Percentiles rank a stretch among this genome's conserved stretches.
Evolutionary conservation across 2,329 filamentous ascomycete genomes (phyloP).

Genomic region (Calonectria pseudoturangicola): DNA sequence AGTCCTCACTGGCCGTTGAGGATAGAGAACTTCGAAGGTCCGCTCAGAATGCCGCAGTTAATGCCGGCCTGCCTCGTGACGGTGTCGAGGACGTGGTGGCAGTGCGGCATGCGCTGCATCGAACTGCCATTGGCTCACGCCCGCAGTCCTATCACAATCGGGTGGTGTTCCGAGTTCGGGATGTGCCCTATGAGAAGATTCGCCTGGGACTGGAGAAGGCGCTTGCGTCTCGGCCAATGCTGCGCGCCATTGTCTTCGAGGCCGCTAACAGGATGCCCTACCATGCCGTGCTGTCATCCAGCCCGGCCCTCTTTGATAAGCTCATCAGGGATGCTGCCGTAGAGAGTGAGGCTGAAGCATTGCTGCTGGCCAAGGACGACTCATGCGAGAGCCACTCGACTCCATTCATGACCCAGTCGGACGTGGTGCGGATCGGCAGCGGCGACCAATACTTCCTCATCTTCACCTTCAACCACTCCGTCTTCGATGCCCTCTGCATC

Average conservation of each 20-base stretch:
- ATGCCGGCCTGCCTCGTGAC: constrained; percentile 46
- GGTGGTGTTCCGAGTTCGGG: constrained; percentile 56
- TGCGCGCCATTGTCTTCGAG: constrained; percentile 56
- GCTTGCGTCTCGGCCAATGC: constrained; percentile 54
- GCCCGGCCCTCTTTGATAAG: constrained; percentile 49
- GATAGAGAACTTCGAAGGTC: constrained; percentile 32
- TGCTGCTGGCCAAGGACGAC: constrained; percentile 46
- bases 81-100: constrained; percentile 56
- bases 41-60: constrained; percentile 33
- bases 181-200: constrained; percentile 48
- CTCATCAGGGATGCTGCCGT: constrained; percentile 53
- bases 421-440: constrained; percentile 49
- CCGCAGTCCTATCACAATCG: constrained; percentile 60
- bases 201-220: constrained; percentile 54
- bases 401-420: constrained; percentile 57
- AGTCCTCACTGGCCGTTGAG: constrained; percentile 24
- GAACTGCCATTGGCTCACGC: constrained; percentile 57
- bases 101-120: constrained; percentile 56
- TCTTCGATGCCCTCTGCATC: constrained; percentile 60
- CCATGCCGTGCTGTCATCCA: constrained; percentile 55
- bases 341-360: constrained; percentile 45
- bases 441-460: constrained; percentile 49
- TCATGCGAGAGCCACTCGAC: constrained; percentile 43
- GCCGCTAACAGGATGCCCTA: constrained; percentile 43
- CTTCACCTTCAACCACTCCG: constrained; percentile 60